Evolutionary conservation across 176 grass and related monocot genomes (phyloP).

Genomic region (Chrysopogon serrulatus): DNA sequence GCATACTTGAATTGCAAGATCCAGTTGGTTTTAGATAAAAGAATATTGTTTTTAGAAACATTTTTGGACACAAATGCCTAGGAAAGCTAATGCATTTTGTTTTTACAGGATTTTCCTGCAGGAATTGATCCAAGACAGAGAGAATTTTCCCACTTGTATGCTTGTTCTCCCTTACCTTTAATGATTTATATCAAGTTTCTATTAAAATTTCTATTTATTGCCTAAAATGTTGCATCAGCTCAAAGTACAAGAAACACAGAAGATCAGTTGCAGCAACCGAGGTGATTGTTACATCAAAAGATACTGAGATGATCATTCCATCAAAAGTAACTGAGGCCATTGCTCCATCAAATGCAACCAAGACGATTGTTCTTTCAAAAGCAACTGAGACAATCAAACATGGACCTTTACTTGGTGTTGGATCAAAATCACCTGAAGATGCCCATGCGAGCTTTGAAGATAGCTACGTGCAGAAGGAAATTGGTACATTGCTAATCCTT

Average conservation of each 20-base stretch:
- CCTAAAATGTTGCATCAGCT: constrained; percentile 38
- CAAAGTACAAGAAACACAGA: constrained; percentile 52
- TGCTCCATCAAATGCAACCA: background rate
- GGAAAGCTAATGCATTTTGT: constrained; percentile 17
- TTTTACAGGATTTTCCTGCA: constrained; percentile 53
- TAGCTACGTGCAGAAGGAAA: constrained; percentile 40
- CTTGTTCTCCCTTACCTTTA: constrained; percentile 2
- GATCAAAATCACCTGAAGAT: constrained; percentile 56
- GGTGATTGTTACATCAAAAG: background rate
- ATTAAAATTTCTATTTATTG: constrained; percentile 1
- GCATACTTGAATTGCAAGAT: background rate
- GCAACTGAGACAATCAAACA: background rate
- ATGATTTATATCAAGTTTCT: background rate
- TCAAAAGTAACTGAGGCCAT: constrained; percentile 8
- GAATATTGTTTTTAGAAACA: background rate
- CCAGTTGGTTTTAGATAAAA: background rate
- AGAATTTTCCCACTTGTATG: constrained; percentile 70
- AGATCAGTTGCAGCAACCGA: constrained; percentile 33
- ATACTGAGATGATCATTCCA: constrained; percentile 5
- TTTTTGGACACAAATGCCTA: background rate
- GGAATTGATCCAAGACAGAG: constrained; percentile 54
- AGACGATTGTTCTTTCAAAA: too few relatives aligned
- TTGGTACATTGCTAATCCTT: constrained; percentile 41
- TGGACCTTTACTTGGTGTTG: constrained; percentile 30
- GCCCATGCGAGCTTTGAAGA: constrained; percentile 30